Evolutionary conservation across 1,139 yeast species (phyloP).

Genomic region (Blastobotrys petasosporus): DNA sequence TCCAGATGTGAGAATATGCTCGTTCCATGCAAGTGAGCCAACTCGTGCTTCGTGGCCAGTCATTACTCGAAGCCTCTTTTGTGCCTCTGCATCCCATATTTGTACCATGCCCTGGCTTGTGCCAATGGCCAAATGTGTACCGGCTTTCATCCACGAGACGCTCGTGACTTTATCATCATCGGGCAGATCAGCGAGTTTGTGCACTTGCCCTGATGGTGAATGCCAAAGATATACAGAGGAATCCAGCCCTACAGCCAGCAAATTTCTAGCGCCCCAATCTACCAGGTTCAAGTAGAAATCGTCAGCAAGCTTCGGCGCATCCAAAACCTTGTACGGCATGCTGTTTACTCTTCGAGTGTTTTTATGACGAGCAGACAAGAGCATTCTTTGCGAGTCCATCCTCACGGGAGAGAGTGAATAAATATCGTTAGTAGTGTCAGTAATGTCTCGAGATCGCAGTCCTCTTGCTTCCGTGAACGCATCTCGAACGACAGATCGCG

Average conservation of each 20-base stretch:
- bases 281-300: constrained; percentile 87
- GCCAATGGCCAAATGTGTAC: constrained; percentile 91
- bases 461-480: constrained; percentile 6
- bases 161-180: constrained; percentile 68
- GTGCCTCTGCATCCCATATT: constrained; percentile 90
- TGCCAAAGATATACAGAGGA: constrained; percentile 88
- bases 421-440: constrained; percentile 29
- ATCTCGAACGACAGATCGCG: constrained; percentile 10
- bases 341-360: constrained; percentile 71
- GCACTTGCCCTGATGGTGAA: constrained; percentile 79
- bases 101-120: constrained; percentile 82
- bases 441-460: constrained; percentile 14
- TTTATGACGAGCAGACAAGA: constrained; percentile 69
- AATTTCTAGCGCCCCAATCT: constrained; percentile 93
- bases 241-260: constrained; percentile 86
- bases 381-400: constrained; percentile 73
- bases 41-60: constrained; percentile 85
- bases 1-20: constrained; percentile 81
- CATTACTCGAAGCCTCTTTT: constrained; percentile 82
- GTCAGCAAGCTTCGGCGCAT: constrained; percentile 93
- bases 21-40: constrained; percentile 90
- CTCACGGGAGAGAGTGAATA: constrained; percentile 85
- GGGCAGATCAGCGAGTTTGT: constrained; percentile 63
- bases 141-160: constrained; percentile 76
- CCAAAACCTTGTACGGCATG: constrained; percentile 87